Conservation (phyloP, 352 stramenopile genomes). For the Pelagophyceae sp. region DNA sequence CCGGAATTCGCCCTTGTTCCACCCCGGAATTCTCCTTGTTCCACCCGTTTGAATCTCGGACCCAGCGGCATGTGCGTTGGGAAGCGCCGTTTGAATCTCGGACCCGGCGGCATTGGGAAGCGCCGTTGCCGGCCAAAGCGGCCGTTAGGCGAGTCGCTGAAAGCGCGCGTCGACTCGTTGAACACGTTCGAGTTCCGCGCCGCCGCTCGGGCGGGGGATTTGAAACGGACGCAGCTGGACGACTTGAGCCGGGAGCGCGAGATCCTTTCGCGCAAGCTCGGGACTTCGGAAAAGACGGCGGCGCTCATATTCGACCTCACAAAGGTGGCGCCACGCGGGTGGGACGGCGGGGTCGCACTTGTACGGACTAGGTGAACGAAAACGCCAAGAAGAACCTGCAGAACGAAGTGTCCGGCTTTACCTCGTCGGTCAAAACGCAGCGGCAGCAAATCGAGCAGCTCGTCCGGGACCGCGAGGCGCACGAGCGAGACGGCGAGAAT, state of each 20-base stretch:
- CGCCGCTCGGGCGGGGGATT: conserved; percentile 59
- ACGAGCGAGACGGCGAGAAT: conserved; percentile 66
- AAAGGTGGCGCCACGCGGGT: too few relatives aligned
- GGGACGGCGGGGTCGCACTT: too few relatives aligned
- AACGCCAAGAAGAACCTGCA: conserved; percentile 75
- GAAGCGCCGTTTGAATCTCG: too few relatives aligned
- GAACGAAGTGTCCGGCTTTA: conserved; percentile 73
- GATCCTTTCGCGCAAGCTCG: conserved; percentile 69
- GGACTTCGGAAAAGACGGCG: conserved; percentile 49
- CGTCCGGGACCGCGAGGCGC: conserved; percentile 67
- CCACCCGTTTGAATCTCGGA: too few relatives aligned
- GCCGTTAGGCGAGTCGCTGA: conserved; percentile 13
- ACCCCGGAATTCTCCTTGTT: too few relatives aligned
- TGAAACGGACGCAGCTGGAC: conserved; percentile 62
- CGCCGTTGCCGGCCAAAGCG: too few relatives aligned
- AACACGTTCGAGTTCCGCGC: conserved; percentile 38
- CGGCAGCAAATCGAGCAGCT: conserved; percentile 64
- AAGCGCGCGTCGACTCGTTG: conserved; percentile 17
- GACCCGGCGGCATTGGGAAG: too few relatives aligned
- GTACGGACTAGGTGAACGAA: too few relatives aligned
- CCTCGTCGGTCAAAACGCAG: conserved; percentile 65
- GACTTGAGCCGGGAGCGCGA: conserved; percentile 64
- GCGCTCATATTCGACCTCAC: conserved; percentile 69
- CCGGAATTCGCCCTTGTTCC: too few relatives aligned
- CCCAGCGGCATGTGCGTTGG: too few relatives aligned